Evolutionary conservation across 139 green algal genomes (phyloP).

Genomic region (Eudorina sp.): DNA sequence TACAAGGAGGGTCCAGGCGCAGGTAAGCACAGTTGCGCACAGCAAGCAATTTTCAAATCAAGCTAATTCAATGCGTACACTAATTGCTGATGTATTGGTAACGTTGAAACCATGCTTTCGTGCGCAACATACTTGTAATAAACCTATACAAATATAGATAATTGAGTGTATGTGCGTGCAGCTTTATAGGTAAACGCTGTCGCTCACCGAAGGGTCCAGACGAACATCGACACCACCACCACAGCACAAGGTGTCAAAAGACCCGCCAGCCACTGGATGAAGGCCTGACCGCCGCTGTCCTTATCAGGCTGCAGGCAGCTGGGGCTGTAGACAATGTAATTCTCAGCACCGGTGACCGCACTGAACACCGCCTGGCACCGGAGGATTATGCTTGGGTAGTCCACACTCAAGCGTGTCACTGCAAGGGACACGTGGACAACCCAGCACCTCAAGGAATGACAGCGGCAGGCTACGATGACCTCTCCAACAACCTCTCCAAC

Average conservation of each 20-base stretch:
- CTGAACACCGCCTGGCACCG: slow-evolving; percentile 17
- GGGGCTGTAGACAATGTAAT: slow-evolving; percentile 37
- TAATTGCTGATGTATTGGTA: too few relatives aligned
- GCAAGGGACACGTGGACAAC: not conserved
- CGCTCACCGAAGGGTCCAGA: slow-evolving; percentile 29
- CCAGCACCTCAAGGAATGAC: not conserved
- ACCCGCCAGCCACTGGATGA: not conserved
- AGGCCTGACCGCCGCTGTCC: slow-evolving; percentile 9
- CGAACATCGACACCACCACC: slow-evolving; percentile 26
- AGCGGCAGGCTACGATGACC: too few relatives aligned
- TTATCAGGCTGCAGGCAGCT: not conserved
- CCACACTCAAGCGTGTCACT: slow-evolving; percentile 9
- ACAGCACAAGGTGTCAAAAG: slow-evolving; percentile 1
- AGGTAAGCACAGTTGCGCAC: too few relatives aligned
- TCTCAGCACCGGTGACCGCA: slow-evolving; percentile 34
- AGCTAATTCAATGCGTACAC: too few relatives aligned
- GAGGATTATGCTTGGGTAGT: slow-evolving; percentile 47
- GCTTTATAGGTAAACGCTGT: too few relatives aligned
- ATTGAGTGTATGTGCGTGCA: not conserved
- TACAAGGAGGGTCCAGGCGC: too few relatives aligned
- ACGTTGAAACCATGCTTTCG: too few relatives aligned
- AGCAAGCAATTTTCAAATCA: too few relatives aligned
- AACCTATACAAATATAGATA: too few relatives aligned
- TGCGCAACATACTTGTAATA: too few relatives aligned
- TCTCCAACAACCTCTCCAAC: not conserved